phyloP scores from a whole-genome alignment of 2,329 filamentous ascomycete species.

The Coleophoma crateriformis region DNA sequence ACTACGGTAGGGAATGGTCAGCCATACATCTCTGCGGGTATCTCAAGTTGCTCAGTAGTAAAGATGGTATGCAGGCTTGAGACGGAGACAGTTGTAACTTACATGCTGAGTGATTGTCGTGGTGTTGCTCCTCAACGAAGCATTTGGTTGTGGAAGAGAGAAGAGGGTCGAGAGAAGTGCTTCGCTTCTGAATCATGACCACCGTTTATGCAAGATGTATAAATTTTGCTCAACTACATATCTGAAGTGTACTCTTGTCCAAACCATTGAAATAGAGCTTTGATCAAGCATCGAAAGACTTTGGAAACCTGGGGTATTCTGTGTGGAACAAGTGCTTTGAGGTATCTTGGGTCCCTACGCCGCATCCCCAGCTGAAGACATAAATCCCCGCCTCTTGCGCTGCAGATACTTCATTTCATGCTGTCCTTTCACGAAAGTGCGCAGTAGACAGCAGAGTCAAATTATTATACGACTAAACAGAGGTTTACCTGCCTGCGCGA shows the following conservation, averaged over 20 bases:
- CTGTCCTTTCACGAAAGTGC: no score
- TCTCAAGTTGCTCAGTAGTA: slow-evolving; percentile 4
- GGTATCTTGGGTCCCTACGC: no score
- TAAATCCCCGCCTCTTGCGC: no score
- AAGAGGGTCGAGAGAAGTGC: slow-evolving; percentile 7
- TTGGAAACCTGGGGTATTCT: no score
- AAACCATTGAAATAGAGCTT: not conserved
- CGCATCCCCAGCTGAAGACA: no score
- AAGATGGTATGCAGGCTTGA: no score
- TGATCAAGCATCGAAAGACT: slow-evolving; percentile 4
- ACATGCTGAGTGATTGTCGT: slow-evolving; percentile 11
- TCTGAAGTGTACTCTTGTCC: slow-evolving; percentile 8
- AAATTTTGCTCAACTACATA: slow-evolving; percentile 9
- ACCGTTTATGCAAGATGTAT: slow-evolving; percentile 7
- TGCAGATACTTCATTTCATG: no score
- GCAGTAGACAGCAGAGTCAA: no score
- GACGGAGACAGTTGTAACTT: slow-evolving; percentile 4
- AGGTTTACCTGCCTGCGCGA: not conserved
- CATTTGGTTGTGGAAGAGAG: slow-evolving; percentile 10
- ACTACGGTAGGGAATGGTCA: slow-evolving; percentile 16
- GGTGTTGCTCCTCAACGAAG: slow-evolving; percentile 7
- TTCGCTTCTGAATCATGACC: not conserved
- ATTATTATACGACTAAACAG: no score
- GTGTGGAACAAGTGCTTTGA: no score
- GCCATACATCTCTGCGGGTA: slow-evolving; percentile 10